Evolutionary conservation across 106 monocot species (phyloP), one percentile per base, ranked within the genome.

Genomic region (Narthecium ossifragum): DNA sequence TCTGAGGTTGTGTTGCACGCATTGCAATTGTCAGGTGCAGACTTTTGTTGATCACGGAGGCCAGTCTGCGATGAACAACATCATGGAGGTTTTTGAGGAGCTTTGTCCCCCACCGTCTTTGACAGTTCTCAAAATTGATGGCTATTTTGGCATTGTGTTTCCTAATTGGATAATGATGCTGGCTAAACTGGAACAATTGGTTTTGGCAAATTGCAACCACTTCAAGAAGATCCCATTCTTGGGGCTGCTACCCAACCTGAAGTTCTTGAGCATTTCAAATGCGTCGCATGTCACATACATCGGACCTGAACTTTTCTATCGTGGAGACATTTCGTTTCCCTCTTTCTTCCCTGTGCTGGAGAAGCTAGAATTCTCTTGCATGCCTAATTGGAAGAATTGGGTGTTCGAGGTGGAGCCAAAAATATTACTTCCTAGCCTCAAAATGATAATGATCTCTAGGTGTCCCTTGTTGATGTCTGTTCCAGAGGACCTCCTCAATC

Each of bases 261-360:
- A 67, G 26, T 61, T 1, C 21, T 34, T 75, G 5, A 0, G 3
- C 11, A 61, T 75, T 22, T 17, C 1, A 5, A 36, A 38, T 14
- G 67, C 54, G 17, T 1, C 26, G n/a, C 24, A 24, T 24, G 31
- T 68, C 27, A 48, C 1, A 26, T 34, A 18, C 11, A 68, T 68
- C 5, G 74, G 74, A 13, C 54, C 61, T 54, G 74, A 75, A 50
- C n/a, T n/a, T n/a, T 62, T 75, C 17, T 8, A 62, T 10, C 15
- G 59, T 22, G n/a, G 22, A 7, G 32, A 36, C 8, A 17, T 30
- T 32, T 8, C 1, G 3, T 8, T 1, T 34, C 21, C 18, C 20
- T 32, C 10, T 22, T 34, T 8, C 56, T 34, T 57, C 20, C 57
- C 57, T 9, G 36, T 18, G 20, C 21, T 57, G 8, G 34, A 34